These are phyloP conservation scores for Leccinum variicolor DNA, from an alignment of 768 basidiomycete genomes.

Conservation along the genomic window DNA sequence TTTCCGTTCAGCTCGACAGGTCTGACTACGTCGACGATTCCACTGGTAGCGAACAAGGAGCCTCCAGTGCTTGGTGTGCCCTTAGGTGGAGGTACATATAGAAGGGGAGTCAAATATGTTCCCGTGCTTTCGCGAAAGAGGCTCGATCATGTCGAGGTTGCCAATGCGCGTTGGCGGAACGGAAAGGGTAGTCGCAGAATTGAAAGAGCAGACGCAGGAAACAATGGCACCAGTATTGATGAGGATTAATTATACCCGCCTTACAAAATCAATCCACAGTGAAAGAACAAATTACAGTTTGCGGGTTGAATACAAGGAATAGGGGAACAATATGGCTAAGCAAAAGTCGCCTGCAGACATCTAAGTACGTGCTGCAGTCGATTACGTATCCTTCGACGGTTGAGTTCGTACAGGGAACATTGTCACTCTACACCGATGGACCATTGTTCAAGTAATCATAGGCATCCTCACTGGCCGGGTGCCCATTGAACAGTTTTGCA, in stretches of 20 bases:
- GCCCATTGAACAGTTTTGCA: slow-evolving; percentile 56
- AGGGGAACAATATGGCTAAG: slow-evolving; percentile 11
- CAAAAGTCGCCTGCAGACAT: slow-evolving; percentile 14
- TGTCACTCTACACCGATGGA: slow-evolving; percentile 23
- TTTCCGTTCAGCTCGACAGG: slow-evolving; percentile 35
- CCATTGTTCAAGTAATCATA: slow-evolving; percentile 68
- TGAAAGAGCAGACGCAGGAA: slow-evolving; percentile 27
- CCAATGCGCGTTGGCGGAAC: slow-evolving; percentile 75
- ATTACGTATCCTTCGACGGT: slow-evolving; percentile 1
- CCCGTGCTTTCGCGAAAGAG: slow-evolving; percentile 66
- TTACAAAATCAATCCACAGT: neutral
- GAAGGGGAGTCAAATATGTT: slow-evolving; percentile 59
- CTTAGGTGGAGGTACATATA: slow-evolving; percentile 68
- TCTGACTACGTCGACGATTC: slow-evolving; percentile 18
- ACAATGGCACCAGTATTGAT: neutral
- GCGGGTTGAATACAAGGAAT: slow-evolving; percentile 11
- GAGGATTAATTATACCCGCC: slow-evolving; percentile 4
- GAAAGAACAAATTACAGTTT: slow-evolving; percentile 12
- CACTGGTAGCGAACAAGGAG: slow-evolving; percentile 11
- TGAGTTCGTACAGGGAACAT: slow-evolving; percentile 1
- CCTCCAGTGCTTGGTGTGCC: slow-evolving; percentile 47
- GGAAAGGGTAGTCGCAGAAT: slow-evolving; percentile 56
- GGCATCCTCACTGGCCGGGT: slow-evolving; percentile 70
- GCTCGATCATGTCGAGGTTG: slow-evolving; percentile 64
- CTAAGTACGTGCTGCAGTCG: slow-evolving; percentile 3